These are phyloP conservation scores for Pseudocercospora macadamiae DNA, from an alignment of 2,329 filamentous ascomycete species.

Conservation along the genomic window DNA sequence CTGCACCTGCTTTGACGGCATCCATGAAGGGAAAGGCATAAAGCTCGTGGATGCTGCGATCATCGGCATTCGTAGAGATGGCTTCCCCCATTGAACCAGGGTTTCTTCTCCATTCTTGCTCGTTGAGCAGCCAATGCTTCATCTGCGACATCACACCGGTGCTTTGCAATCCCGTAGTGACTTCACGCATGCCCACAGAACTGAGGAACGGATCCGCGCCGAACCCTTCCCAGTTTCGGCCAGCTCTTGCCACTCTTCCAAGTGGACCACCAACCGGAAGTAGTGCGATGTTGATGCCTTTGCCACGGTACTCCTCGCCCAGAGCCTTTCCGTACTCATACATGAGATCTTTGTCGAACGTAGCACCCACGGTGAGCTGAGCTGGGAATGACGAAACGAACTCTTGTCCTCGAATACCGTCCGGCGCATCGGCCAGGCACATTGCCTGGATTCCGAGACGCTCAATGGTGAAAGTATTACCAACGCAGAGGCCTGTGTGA, in stretches of 20 bases:
- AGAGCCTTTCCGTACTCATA: slow-evolving; percentile 57
- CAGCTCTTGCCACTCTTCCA: slow-evolving; percentile 32
- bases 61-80: slow-evolving; percentile 62
- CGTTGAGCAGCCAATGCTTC: slow-evolving; percentile 56
- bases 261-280: slow-evolving; percentile 70
- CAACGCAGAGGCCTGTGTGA: slow-evolving; percentile 59
- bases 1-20: slow-evolving; percentile 54
- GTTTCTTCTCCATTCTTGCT: slow-evolving; percentile 63
- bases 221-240: slow-evolving; percentile 59
- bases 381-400: slow-evolving; percentile 77
- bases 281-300: slow-evolving; percentile 47
- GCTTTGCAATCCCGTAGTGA: slow-evolving; percentile 57
- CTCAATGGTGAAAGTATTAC: slow-evolving; percentile 72
- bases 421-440: slow-evolving; percentile 30
- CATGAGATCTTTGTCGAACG: slow-evolving; percentile 59
- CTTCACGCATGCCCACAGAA: slow-evolving; percentile 52
- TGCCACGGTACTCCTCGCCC: slow-evolving; percentile 45
- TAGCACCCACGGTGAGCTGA: slow-evolving; percentile 63
- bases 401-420: slow-evolving; percentile 71
- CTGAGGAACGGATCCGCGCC: slow-evolving; percentile 68
- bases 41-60: slow-evolving; percentile 57
- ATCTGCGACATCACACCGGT: slow-evolving; percentile 41
- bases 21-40: slow-evolving; percentile 52
- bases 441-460: slow-evolving; percentile 70
- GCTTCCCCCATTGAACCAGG: slow-evolving; percentile 25